Percentiles rank a stretch among this genome's conserved stretches.
phyloP scores from a whole-genome alignment of 148 eudicot genomes.

The Silene latifolia region DNA sequence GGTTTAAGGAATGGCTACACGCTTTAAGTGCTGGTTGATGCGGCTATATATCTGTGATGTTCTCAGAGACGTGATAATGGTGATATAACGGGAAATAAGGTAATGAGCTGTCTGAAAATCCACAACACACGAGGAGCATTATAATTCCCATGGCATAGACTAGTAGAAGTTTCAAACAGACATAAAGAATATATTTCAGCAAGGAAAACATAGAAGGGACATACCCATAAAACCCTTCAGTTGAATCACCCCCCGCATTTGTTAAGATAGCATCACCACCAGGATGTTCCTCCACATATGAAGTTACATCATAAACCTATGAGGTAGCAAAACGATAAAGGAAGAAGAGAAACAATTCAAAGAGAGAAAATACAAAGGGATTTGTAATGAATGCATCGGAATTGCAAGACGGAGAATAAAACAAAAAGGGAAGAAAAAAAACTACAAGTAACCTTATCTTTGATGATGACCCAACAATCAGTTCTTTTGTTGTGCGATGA shows the following conservation, averaged over 20 bases:
- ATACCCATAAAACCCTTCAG: slow-evolving; percentile 90
- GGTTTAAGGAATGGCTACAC: background rate
- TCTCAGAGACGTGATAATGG: too few relatives aligned
- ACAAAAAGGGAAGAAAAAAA: background rate
- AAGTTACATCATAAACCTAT: slow-evolving; percentile 89
- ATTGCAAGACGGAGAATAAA: background rate
- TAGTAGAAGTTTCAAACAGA: slow-evolving; percentile 4
- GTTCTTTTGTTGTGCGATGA: slow-evolving; percentile 76
- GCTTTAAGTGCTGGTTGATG: background rate
- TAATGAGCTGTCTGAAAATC: too few relatives aligned
- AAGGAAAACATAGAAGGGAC: slow-evolving; percentile 17
- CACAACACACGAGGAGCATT: too few relatives aligned
- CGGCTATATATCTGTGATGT: too few relatives aligned
- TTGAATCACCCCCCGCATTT: slow-evolving; percentile 93
- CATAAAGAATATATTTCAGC: background rate
- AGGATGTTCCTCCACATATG: slow-evolving; percentile 97
- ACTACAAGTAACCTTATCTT: slow-evolving; percentile 60
- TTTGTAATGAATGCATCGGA: background rate
- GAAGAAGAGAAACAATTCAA: background rate
- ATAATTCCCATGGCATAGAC: background rate
- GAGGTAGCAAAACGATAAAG: slow-evolving; percentile 11
- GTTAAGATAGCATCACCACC: slow-evolving; percentile 95
- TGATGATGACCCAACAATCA: slow-evolving; percentile 96
- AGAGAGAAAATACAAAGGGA: background rate
- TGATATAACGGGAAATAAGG: too few relatives aligned